A percentile compares a stretch with the other conserved stretches of the same genome.
Evolutionary conservation across 176 grass and related monocot genomes (phyloP).

Genomic region (Alloteropsis semialata): DNA sequence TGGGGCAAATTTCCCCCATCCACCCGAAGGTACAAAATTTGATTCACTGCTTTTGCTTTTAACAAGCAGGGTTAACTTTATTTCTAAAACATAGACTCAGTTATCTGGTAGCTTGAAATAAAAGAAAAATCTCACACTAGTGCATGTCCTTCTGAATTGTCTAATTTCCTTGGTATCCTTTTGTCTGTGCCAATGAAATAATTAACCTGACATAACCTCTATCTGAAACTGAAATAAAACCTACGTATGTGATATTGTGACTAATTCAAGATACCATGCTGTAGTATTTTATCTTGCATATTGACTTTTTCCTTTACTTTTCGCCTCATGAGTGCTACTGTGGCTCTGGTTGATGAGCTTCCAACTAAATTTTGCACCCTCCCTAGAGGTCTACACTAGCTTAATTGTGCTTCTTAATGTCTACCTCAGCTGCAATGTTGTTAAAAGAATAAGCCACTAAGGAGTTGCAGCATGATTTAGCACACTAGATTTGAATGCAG

Average conservation of each 20-base stretch:
- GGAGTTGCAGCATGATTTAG: background rate
- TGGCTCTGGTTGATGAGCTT: constrained; percentile 8
- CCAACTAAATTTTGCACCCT: background rate
- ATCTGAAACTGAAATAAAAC: no score
- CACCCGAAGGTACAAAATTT: no score
- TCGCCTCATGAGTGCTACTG: background rate
- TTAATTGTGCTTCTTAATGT: background rate
- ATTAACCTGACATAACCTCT: no score
- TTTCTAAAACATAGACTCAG: no score
- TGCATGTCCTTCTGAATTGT: no score
- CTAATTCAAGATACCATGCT: background rate
- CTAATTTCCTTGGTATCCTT: no score
- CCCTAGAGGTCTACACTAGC: background rate
- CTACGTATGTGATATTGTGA: constrained; percentile 55
- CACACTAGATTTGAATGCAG: background rate
- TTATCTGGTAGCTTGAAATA: no score
- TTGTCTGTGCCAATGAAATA: no score
- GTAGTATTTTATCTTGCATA: background rate
- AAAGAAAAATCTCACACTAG: no score
- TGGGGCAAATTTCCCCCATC: no score
- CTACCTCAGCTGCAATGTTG: background rate
- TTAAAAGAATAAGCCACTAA: background rate
- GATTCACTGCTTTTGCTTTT: no score
- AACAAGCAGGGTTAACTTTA: no score
- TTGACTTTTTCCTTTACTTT: background rate